These are phyloP conservation scores for Cornus suecica DNA, from an alignment of 148 eudicot species.

Conservation along the genomic window DNA sequence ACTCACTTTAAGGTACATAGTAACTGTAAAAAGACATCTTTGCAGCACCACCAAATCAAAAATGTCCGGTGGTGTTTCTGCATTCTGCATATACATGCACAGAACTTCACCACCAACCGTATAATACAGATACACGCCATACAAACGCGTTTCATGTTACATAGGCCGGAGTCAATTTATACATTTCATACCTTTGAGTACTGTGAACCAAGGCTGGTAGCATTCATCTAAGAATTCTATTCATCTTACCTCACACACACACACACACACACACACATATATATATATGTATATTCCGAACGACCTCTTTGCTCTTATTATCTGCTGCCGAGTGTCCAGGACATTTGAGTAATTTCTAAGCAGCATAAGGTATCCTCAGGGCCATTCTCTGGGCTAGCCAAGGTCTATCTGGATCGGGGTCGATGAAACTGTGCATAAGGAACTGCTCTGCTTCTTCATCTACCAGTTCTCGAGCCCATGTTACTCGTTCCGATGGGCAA, in stretches of 20 bases:
- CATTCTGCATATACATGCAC: neutral
- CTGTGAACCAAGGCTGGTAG: neutral
- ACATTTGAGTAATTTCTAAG: conserved; percentile 27
- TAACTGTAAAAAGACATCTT: neutral
- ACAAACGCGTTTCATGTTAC: neutral
- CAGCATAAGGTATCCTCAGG: conserved; percentile 70
- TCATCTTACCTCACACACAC: neutral
- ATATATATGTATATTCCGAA: neutral
- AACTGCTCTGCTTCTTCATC: conserved; percentile 86
- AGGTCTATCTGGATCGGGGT: conserved; percentile 67
- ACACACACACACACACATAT: too few species aligned
- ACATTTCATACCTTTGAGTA: neutral
- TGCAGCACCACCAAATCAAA: neutral
- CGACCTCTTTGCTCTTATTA: neutral
- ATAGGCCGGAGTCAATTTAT: neutral
- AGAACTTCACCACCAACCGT: neutral
- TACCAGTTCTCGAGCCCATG: conserved; percentile 77
- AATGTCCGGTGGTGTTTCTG: neutral
- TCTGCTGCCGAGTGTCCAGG: neutral
- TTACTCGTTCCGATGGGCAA: conserved; percentile 54
- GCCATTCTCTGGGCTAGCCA: conserved; percentile 88
- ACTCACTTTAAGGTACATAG: neutral
- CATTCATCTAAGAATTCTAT: conserved; percentile 1
- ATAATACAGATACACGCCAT: neutral
- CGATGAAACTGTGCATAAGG: conserved; percentile 65